These are phyloP conservation scores for Spirogloea muscicola DNA, from an alignment of 139 green algal species.

Conservation along the genomic window DNA sequence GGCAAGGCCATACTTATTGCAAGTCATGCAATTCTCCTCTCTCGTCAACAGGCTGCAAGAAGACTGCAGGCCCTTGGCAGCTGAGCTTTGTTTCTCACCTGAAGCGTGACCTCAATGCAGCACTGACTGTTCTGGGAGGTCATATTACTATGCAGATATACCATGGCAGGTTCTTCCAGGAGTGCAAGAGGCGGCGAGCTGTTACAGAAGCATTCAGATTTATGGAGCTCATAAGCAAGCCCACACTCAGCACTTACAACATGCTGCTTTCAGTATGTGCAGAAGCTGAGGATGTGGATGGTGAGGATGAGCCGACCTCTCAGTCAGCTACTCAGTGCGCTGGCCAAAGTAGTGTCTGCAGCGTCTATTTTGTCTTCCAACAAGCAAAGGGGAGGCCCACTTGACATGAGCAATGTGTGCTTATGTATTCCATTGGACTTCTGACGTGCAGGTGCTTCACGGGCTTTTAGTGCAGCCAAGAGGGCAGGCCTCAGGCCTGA, in stretches of 20 bases:
- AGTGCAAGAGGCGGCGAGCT: slow-evolving; percentile 19
- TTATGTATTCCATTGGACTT: background rate
- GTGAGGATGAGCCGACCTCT: background rate
- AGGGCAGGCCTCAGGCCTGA: slow-evolving; percentile 18
- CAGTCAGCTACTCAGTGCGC: background rate
- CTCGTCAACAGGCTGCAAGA: background rate
- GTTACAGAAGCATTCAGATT: slow-evolving; percentile 30
- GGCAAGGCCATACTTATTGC: background rate
- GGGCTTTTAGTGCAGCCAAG: slow-evolving; percentile 11
- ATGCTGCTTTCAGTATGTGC: slow-evolving; percentile 32
- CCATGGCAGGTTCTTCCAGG: slow-evolving; percentile 27
- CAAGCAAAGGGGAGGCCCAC: too few relatives aligned
- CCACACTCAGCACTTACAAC: slow-evolving; percentile 10
- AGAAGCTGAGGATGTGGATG: background rate
- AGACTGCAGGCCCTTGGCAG: background rate
- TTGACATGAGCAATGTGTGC: background rate
- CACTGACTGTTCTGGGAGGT: too few relatives aligned
- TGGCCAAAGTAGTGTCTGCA: background rate
- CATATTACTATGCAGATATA: slow-evolving; percentile 16
- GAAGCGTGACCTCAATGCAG: background rate
- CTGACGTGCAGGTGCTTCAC: background rate
- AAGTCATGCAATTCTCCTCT: background rate
- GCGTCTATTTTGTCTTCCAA: background rate
- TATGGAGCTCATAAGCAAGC: background rate
- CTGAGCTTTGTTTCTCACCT: background rate